phyloP scores from a whole-genome alignment of 1,284 basidiomycete species.

The Peniophora sp. region DNA sequence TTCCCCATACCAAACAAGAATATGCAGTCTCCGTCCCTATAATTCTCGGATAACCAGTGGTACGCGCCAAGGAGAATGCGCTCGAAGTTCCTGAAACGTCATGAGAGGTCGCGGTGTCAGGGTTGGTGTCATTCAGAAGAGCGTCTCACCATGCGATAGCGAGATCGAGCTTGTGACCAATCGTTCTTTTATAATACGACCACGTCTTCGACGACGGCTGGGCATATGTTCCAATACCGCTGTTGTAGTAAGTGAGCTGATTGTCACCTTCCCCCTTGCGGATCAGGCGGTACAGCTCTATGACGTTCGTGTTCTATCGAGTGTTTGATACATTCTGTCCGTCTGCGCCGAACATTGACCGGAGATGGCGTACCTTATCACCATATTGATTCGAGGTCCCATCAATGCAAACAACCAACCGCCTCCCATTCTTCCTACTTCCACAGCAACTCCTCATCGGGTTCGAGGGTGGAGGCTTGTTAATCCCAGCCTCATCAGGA shows the following conservation, averaged over 20 bases:
- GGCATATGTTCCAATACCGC: slow-evolving; percentile 32
- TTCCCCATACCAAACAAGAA: slow-evolving; percentile 25
- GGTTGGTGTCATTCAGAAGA: neutral
- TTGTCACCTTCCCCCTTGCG: slow-evolving; percentile 9
- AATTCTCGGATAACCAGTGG: slow-evolving; percentile 30
- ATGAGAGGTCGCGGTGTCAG: too few species aligned
- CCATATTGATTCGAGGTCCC: slow-evolving; percentile 29
- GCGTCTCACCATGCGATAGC: slow-evolving; percentile 21
- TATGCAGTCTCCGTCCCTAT: slow-evolving; percentile 24
- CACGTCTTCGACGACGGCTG: slow-evolving; percentile 16
- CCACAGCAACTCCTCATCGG: too few species aligned
- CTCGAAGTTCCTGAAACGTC: slow-evolving; percentile 23
- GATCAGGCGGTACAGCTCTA: slow-evolving; percentile 16
- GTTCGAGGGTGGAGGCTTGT: too few species aligned
- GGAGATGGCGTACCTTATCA: slow-evolving; percentile 15
- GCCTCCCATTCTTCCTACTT: slow-evolving; percentile 5
- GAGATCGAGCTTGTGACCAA: slow-evolving; percentile 13
- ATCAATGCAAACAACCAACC: slow-evolving; percentile 28
- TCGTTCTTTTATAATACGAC: slow-evolving; percentile 11
- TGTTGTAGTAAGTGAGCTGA: slow-evolving; percentile 31
- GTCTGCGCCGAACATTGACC: neutral
- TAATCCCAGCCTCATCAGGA: too few species aligned
- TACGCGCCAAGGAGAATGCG: slow-evolving; percentile 27
- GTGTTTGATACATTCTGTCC: neutral
- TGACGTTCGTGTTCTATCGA: slow-evolving; percentile 17